Base-by-base conservation (phyloP, 768 basidiomycete genomes). In the Lepiota brunneoincarnata region DNA sequence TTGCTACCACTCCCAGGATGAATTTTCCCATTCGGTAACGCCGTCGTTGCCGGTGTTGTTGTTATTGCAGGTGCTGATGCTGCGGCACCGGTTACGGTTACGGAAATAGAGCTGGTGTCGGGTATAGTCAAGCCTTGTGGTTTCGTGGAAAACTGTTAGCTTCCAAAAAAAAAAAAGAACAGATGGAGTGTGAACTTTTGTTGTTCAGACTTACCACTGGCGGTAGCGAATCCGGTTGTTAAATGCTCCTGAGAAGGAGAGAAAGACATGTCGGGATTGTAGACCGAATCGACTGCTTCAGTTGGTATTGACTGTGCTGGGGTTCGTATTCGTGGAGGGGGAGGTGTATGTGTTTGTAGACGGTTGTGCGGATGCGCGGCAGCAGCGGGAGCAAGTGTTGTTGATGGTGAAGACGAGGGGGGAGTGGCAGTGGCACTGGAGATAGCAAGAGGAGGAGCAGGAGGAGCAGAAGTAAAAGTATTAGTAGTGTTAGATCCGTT, bases 181-280 rank as follows among this genome's bases (percentile, higher is more conserved):
- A 42, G 9, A 39, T 14, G 28, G 41, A n/a, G 2, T 26, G 18
- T 17, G 23, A 49, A 50, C n/a, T n/a, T n/a, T n/a, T n/a, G n/a
- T n/a, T n/a, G n/a, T n/a, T n/a, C n/a, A n/a, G n/a, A 43, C 50
- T 51, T 41, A 51, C 50, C 31, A 7, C 48, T 49, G 23, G 48
- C 35, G 37, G 36, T 49, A 15, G 11, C 47, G 47, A 35, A 6
- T 28, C 35, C 7, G 18, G 44, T 18, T 14, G 12, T 40, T 40
- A 31, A n/a, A 42, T 42, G 12, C 31, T n/a, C 11, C 28, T 11
- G 20, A 26, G 47, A 20, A 37, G 17, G n/a, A n/a, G n/a, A n/a
- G n/a, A n/a, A n/a, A n/a, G n/a, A n/a, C n/a, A n/a, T n/a, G n/a
- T n/a, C n/a, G n/a, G n/a, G 6, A 28, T 28, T 28, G 7, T 28